Evolutionary conservation across 106 monocot genomes (phyloP).

Genomic region (Apostasia ramifera): DNA sequence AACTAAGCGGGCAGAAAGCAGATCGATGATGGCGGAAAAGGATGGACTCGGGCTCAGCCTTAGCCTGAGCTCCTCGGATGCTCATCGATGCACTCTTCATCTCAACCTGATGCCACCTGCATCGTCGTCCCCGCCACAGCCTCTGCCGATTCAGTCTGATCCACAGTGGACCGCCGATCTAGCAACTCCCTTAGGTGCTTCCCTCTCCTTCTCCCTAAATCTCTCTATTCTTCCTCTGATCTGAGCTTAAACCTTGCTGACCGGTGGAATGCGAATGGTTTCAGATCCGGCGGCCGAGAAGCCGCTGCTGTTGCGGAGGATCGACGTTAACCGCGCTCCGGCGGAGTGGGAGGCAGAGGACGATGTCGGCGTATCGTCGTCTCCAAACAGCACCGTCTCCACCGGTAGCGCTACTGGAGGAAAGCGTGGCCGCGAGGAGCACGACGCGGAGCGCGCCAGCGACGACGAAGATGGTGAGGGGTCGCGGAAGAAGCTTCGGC

Average conservation of each 20-base stretch:
- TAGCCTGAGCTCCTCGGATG: constrained; percentile 2
- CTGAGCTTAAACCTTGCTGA: not conserved
- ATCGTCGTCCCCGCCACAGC: not conserved
- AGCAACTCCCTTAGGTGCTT: constrained; percentile 1
- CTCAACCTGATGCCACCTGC: constrained; percentile 11
- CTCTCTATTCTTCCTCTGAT: not conserved
- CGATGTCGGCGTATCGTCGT: constrained; percentile 1
- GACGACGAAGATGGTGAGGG: constrained; percentile 56
- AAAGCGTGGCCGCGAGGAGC: constrained; percentile 9
- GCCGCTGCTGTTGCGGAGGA: not conserved
- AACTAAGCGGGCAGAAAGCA: not conserved
- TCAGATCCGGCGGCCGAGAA: not conserved
- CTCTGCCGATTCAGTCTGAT: not conserved
- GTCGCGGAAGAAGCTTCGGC: constrained; percentile 70
- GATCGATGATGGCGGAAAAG: constrained; percentile 13
- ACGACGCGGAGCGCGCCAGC: constrained; percentile 14
- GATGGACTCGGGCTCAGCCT: constrained; percentile 23
- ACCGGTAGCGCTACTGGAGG: constrained; percentile 4
- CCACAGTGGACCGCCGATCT: constrained; percentile 1
- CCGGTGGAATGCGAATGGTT: not conserved
- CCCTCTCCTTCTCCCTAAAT: not conserved
- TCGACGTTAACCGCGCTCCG: constrained; percentile 21
- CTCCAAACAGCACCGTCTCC: constrained; percentile 19
- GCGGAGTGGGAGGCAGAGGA: constrained; percentile 2
- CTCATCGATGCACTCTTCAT: not conserved